Base-by-base conservation (phyloP, 1,284 basidiomycete species). In the Cryptococcus hybrid region DNA sequence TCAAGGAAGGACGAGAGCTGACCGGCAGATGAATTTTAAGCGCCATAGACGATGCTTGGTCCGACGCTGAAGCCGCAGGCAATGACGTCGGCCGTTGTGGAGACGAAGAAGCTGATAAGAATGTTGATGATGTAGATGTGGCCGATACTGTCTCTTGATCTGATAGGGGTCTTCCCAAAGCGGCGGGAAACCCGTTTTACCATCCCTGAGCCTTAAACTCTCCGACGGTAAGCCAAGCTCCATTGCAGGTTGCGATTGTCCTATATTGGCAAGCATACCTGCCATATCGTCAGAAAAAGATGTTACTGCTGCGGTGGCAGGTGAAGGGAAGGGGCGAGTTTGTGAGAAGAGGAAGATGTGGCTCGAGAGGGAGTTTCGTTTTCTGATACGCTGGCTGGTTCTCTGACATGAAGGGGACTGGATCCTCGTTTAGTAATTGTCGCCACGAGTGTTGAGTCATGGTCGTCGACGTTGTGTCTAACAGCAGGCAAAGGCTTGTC, bases 271-370 rank as follows among this genome's bases (percentile, higher is more conserved):
- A 13, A 76, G 53, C 55, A 71, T 69, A 3, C 67, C 71, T n/a
- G 64, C 66, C 35, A 78, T 70, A 51, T 75, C 70, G 54, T 72
- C 64, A 9, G 67, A 67, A 65, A 76, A 76, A 36, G 67, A 71
- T 12, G 61, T 50, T 15, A 61, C 44, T 5, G 54, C 54, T 9
- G 45, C 50, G 12, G 54, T 61, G 13, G 56, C 51, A 34, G 63
- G 62, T 6, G 61, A 63, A 8, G 61, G 54, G 59, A 44, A 5
- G 64, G 54, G 40, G 24, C 40, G 9, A 42, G 52, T 7, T 35
- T 47, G 18, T 6, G 18, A 8, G 47, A 34, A 24, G 47, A 42
- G 5, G 55, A 36, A 5, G 43, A 37, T 35, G 37, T 48, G 30
- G 11, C 15, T 7, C 42, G 11, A 30, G 56, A 56, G 2, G 59